Evolutionary conservation across 83 land plant genomes (phyloP).

Genomic region (Picea abies): DNA sequence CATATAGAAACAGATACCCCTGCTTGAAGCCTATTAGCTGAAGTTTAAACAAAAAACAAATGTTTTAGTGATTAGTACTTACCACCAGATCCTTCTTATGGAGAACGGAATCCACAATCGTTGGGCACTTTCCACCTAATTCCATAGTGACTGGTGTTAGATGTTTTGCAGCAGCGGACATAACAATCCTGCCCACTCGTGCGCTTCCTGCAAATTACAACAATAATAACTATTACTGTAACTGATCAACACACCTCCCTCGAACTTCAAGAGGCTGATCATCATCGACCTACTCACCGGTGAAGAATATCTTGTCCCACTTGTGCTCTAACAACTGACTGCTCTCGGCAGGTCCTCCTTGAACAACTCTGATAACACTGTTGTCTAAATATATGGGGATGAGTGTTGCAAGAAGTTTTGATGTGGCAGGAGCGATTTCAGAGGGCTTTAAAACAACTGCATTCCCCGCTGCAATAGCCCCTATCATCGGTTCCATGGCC

Average conservation of each 20-base stretch:
- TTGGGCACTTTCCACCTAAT: slow-evolving; percentile 93
- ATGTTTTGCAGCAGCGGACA: slow-evolving; percentile 89
- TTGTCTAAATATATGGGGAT: slow-evolving; percentile 64
- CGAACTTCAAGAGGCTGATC: background rate
- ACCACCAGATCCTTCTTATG: background rate
- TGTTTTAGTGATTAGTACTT: slow-evolving; percentile 1
- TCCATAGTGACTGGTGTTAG: slow-evolving; percentile 88
- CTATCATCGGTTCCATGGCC: slow-evolving; percentile 79
- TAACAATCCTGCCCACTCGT: slow-evolving; percentile 62
- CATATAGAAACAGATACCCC: background rate
- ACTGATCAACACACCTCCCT: background rate
- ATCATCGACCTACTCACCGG: slow-evolving; percentile 43
- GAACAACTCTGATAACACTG: slow-evolving; percentile 60
- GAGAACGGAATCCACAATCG: slow-evolving; percentile 51
- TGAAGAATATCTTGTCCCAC: slow-evolving; percentile 96
- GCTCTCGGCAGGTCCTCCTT: slow-evolving; percentile 66
- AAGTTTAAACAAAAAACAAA: slow-evolving; percentile 22
- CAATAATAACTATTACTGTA: background rate
- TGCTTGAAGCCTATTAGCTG: background rate
- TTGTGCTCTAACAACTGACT: slow-evolving; percentile 63
- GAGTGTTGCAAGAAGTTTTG: slow-evolving; percentile 55
- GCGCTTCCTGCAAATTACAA: slow-evolving; percentile 59
- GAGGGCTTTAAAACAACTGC: slow-evolving; percentile 82
- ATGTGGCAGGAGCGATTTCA: slow-evolving; percentile 81
- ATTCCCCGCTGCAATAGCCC: slow-evolving; percentile 94